Evolutionary conservation across 768 basidiomycete species (phyloP).

Genomic region (Leccinum fibrillosum): DNA sequence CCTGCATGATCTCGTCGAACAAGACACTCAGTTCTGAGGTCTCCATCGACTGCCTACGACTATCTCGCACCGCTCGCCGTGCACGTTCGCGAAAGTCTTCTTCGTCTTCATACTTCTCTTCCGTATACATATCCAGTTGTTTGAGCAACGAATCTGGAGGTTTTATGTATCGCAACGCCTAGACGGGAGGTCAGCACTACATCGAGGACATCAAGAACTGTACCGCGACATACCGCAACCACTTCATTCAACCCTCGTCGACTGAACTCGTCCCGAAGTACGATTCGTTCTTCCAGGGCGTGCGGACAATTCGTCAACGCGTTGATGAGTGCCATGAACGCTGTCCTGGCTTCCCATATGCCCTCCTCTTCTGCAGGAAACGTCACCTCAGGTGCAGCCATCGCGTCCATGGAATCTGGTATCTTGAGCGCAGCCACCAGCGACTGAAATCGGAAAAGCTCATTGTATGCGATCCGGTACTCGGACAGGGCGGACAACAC

Average conservation of each 20-base stretch:
- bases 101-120: constrained; percentile 90
- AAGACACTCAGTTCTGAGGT: constrained; percentile 51
- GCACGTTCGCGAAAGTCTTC: constrained; percentile 75
- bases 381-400: constrained; percentile 29
- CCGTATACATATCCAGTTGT: constrained; percentile 77
- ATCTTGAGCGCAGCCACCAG: constrained; percentile 62
- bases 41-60: constrained; percentile 16
- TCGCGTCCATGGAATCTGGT: constrained; percentile 39
- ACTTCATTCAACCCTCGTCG: constrained; percentile 81
- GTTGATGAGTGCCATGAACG: constrained; percentile 76
- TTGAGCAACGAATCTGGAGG: constrained; percentile 78
- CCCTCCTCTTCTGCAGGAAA: constrained; percentile 58
- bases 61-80: constrained; percentile 33
- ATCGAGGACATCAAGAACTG: background rate
- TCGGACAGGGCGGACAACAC: constrained; percentile 81
- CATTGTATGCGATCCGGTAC: constrained; percentile 65
- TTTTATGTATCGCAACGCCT: constrained; percentile 73
- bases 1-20: constrained; percentile 56
- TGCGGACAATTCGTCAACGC: constrained; percentile 75
- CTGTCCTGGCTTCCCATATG: constrained; percentile 78
- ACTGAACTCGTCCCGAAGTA: constrained; percentile 79
- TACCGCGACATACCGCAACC: constrained; percentile 61
- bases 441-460: constrained; percentile 77
- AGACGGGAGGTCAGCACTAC: background rate
- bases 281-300: constrained; percentile 71